Conservation (phyloP, 208 protist genomes). For the Herpetomonas muscarum region DNA sequence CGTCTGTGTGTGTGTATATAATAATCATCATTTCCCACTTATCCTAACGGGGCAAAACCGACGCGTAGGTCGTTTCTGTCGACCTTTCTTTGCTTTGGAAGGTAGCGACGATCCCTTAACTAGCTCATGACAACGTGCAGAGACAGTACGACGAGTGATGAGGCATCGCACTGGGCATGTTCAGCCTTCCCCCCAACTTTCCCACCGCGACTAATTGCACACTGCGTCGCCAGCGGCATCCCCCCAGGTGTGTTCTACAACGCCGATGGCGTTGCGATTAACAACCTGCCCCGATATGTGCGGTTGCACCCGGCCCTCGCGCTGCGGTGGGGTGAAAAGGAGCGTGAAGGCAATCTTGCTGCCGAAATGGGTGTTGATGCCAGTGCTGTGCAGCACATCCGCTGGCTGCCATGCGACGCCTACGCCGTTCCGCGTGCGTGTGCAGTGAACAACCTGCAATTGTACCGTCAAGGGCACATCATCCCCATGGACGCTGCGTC, state of each 20-base stretch:
- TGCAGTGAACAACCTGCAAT: constrained; percentile 17
- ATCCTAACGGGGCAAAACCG: background rate
- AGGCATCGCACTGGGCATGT: background rate
- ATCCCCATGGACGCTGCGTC: constrained; percentile 85
- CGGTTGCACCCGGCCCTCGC: constrained; percentile 34
- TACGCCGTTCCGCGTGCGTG: constrained; percentile 40
- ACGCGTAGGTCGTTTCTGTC: background rate
- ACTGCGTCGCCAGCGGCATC: constrained; percentile 41
- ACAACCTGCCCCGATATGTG: constrained; percentile 38
- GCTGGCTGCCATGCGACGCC: constrained; percentile 59
- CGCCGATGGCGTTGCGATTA: constrained; percentile 7
- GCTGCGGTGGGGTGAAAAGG: background rate
- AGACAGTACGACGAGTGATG: background rate
- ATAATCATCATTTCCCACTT: no score
- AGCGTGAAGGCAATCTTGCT: background rate
- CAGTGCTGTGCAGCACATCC: constrained; percentile 23
- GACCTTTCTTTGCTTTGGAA: constrained; percentile 1
- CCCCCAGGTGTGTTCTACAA: constrained; percentile 59
- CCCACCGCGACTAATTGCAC: constrained; percentile 32
- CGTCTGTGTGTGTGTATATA: constrained; percentile 6
- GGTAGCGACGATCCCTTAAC: no score
- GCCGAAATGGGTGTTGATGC: background rate
- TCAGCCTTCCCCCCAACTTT: constrained; percentile 52
- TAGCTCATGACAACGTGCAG: no score
- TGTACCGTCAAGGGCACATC: constrained; percentile 40